Conservation (phyloP, 176 grass and related monocot species). For the Phoenix dactylifera region DNA sequence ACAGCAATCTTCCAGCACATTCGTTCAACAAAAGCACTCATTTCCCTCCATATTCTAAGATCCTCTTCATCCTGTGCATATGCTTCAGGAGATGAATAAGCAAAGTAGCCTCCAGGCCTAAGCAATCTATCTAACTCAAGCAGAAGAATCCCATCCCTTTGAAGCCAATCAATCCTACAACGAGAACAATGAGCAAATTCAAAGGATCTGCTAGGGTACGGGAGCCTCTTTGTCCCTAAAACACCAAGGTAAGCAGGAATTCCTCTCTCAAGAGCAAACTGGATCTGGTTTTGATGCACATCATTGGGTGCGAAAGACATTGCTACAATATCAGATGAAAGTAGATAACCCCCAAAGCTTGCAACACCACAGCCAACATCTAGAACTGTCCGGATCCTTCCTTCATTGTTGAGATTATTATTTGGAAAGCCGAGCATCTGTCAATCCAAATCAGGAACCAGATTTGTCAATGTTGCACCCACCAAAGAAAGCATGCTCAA, state of each 20-base stretch:
- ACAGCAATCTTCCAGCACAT: conserved; percentile 97
- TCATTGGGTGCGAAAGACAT: conserved; percentile 99
- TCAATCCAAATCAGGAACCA: background rate
- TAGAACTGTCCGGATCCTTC: conserved; percentile 80
- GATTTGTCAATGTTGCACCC: background rate
- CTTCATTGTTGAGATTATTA: conserved; percentile 79
- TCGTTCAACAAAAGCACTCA: conserved; percentile 88
- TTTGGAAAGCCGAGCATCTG: conserved; percentile 96
- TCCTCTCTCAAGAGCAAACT: conserved; percentile 97
- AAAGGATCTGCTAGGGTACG: conserved; percentile 93
- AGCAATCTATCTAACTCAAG: conserved; percentile 92
- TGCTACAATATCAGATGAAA: conserved; percentile 79
- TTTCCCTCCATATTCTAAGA: conserved; percentile 87
- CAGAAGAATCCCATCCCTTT: conserved; percentile 90
- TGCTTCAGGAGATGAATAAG: conserved; percentile 95
- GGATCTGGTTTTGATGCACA: conserved; percentile 99
- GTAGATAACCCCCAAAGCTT: conserved; percentile 95
- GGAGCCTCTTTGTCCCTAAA: conserved; percentile 90
- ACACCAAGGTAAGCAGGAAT: conserved; percentile 98
- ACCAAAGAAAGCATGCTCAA: background rate
- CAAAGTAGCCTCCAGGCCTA: conserved; percentile 96
- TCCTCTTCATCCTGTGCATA: conserved; percentile 98
- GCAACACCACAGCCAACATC: conserved; percentile 98
- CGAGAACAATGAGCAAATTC: conserved; percentile 97
- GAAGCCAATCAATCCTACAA: conserved; percentile 96